Evolutionary conservation across 1,284 basidiomycete species (phyloP).

Genomic region (Leucoagaricus sp.): DNA sequence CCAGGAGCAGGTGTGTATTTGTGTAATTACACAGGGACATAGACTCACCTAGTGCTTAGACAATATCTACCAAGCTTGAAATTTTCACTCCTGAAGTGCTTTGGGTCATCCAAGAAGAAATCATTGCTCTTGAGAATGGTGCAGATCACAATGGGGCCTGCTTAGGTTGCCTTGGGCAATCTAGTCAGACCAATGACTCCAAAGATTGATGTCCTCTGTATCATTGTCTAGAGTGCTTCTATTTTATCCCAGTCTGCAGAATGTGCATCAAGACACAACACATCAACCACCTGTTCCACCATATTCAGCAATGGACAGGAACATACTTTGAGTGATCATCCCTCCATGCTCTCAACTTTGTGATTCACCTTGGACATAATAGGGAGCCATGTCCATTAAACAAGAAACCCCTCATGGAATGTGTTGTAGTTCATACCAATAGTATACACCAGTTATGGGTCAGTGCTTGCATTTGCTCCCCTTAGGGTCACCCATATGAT

Average conservation of each 20-base stretch:
- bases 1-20: too few relatives aligned
- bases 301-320: neutral
- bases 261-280: neutral
- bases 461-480: slow-evolving; percentile 23
- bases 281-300: neutral
- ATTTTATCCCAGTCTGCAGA: neutral
- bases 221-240: neutral
- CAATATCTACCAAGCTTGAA: too few relatives aligned
- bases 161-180: too few relatives aligned
- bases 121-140: too few relatives aligned
- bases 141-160: too few relatives aligned
- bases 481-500: too few relatives aligned
- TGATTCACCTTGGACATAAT: neutral
- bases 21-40: too few relatives aligned
- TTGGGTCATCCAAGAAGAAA: too few relatives aligned
- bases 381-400: neutral
- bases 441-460: slow-evolving; percentile 23
- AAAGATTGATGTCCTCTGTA: too few relatives aligned
- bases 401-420: neutral
- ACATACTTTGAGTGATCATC: neutral
- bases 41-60: too few relatives aligned
- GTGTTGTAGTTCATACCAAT: slow-evolving; percentile 21
- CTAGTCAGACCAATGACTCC: too few relatives aligned
- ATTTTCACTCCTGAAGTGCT: too few relatives aligned
- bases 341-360: neutral